Evolutionary conservation across 1,139 yeast species (phyloP), one percentile per base, ranked within the genome.

Genomic region (Pneumocystis canis): DNA sequence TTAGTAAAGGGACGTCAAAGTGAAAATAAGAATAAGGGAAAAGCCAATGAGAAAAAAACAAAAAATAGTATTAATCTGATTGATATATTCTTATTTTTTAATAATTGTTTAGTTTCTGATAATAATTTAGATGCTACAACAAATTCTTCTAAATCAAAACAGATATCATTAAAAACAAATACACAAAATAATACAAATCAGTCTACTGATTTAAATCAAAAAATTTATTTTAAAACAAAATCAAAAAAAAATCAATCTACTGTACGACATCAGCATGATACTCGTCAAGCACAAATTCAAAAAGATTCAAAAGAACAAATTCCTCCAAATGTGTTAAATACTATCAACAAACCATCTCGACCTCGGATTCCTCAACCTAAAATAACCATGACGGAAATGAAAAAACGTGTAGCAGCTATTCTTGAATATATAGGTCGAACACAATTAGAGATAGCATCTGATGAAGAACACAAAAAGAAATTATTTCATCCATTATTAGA

Each of bases 361-460:
- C 96, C 97, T 16, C 80, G 96, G 62, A 78, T 83, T 63, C 97
- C 95, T 6, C 85, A 85, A 65, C 83, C 84, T 14, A 81, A 87
- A 63, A 59, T 64, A 33, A 80, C 89, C 1, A 75, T 89, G 65
- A 80, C 81, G 68, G 98, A 90, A 71, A 83, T 90, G 84, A 82
- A 90, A 63, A 84, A 89, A 70, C 79, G 98, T 64, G 87, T 89
- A 0, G 87, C 90, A 4, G 95, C 96, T 2, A 89, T 92, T 25
- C 77, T 90, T 69, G 97, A 92, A 74, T 92, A 90, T 79, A 79
- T 90, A 37, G 89, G 89, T 7, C 78, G 96, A 60, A 85, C 95
- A 1, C 95, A 89, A 72, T 73, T 83, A 64, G 97, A 92, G 70
- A 76, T 89, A 66, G 84, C 84, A 58, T 82, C 81, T 62, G 96